A percentile compares a stretch with the other conserved stretches of the same genome.
These are phyloP conservation scores for Sordariomycetes sp. DNA, from an alignment of 2,329 filamentous ascomycete genomes.

Conservation along the genomic window DNA sequence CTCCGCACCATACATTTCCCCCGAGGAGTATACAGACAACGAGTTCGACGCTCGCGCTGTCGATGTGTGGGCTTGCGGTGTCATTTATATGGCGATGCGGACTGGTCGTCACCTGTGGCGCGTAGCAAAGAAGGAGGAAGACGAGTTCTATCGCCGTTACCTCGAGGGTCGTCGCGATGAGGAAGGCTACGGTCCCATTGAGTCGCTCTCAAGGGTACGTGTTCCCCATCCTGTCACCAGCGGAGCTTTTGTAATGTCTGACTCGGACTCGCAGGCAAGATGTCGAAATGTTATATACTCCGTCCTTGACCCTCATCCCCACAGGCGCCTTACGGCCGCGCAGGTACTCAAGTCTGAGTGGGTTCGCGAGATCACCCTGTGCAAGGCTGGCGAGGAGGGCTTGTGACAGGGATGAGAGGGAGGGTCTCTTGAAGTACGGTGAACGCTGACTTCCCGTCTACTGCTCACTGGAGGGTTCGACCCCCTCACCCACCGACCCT, in stretches of 20 bases:
- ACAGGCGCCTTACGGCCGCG: constrained; percentile 84
- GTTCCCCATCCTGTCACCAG: neutral
- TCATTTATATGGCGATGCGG: constrained; percentile 99
- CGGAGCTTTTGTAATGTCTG: constrained; percentile 9
- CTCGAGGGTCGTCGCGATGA: constrained; percentile 88
- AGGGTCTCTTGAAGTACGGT: too few species aligned
- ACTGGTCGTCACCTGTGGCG: constrained; percentile 94
- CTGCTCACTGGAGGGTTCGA: too few species aligned
- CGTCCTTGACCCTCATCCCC: constrained; percentile 89
- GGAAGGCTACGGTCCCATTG: constrained; percentile 92
- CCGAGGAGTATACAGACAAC: constrained; percentile 89
- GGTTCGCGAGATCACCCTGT: constrained; percentile 95
- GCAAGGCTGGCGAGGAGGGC: constrained; percentile 93
- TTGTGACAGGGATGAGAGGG: constrained; percentile 43
- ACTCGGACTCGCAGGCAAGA: constrained; percentile 56
- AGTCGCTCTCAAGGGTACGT: constrained; percentile 42
- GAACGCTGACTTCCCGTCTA: too few species aligned
- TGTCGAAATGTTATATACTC: constrained; percentile 99
- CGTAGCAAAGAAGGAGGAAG: constrained; percentile 91
- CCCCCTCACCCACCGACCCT: too few species aligned
- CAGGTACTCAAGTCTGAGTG: constrained; percentile 98
- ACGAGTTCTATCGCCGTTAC: constrained; percentile 94
- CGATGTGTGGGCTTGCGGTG: constrained; percentile 95
- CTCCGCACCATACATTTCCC: constrained; percentile 93
- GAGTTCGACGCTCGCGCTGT: constrained; percentile 98